Base-by-base conservation (phyloP, 2,329 filamentous ascomycete species). In the Colletotrichum siamense region DNA sequence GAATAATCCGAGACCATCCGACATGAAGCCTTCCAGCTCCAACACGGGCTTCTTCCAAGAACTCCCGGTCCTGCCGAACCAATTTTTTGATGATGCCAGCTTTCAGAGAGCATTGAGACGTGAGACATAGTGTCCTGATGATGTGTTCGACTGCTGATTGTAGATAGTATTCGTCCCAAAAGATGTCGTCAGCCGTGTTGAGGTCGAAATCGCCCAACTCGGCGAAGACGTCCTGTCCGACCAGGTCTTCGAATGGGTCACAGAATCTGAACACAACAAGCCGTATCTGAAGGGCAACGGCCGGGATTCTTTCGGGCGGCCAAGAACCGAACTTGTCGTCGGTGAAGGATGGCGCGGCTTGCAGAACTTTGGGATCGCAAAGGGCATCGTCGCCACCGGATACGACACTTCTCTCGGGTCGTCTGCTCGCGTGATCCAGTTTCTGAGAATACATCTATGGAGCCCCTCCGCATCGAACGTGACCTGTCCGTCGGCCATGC, bases 401-500 rank as follows among this genome's bases (percentile, higher is more conserved):
- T 94, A 94, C 77, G 90, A 93, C 67, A 85, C 86, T 2, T 82
- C 87, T 3, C 84, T 88, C 68, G 88, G 86, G 0, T 85, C 86
- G 2, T 91, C 90, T 79, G 88, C 88, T 24, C 86, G 93, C 3
- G 82, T 92, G 3, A 84, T 93, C 8, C 91, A 94, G 79, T 94
- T 93, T 79, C 83, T 92, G 22, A 86, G 85, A 5, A 79, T 85
- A 8, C 91, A 93, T 73, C 83, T 94, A 3, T 94, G 92, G 89
- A 86, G 88, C 15, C 87, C 87, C 4, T 92, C 91, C 0, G 89
- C 88, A 6, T 92, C 91, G 2, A 89, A 91, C 77, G 91, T 92
- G 5, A 90, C 90, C 0, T 95, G 93, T 78, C 93, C 93, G 0
- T 90, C 90, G 24, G 91, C 91, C 30, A 95, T 95, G 93, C 89